Percentiles rank a stretch among this genome's conserved stretches.
Evolutionary conservation across 2,329 filamentous ascomycete genomes (phyloP).

Genomic region (Celoporthe dispersa): DNA sequence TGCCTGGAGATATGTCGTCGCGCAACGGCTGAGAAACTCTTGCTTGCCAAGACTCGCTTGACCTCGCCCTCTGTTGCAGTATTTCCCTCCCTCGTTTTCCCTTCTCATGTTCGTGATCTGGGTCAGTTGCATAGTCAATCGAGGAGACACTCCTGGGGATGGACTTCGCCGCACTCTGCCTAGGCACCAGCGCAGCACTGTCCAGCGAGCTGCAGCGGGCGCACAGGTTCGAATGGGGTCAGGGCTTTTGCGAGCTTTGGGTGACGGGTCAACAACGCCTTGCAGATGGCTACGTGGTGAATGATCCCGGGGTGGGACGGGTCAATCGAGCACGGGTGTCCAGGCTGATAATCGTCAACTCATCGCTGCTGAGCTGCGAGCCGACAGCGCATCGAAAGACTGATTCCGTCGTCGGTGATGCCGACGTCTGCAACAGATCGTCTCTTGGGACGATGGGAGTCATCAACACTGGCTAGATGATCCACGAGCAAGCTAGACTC

Average conservation of each 20-base stretch:
- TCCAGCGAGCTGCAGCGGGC: not conserved
- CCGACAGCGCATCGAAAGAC: too few species aligned
- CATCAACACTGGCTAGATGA: too few species aligned
- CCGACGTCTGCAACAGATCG: not conserved
- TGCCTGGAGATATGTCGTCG: not conserved
- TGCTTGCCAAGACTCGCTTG: not conserved
- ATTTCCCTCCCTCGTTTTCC: not conserved
- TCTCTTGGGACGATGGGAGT: too few species aligned
- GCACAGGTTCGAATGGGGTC: not conserved
- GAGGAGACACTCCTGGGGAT: not conserved
- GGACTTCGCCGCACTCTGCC: not conserved
- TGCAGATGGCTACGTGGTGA: not conserved
- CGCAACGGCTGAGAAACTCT: not conserved
- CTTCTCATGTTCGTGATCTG: not conserved
- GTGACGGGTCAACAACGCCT: not conserved
- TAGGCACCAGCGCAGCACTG: not conserved
- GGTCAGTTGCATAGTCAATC: not conserved
- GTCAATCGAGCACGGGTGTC: not conserved
- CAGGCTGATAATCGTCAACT: not conserved
- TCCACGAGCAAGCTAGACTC: too few species aligned
- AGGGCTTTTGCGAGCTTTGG: not conserved
- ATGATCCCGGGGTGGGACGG: not conserved
- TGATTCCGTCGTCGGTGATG: not conserved
- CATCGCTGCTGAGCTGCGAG: not conserved
- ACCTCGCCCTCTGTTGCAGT: not conserved